These are phyloP conservation scores for Chlamydomonas schloesseri DNA, from an alignment of 139 green algal genomes.

Conservation along the genomic window DNA sequence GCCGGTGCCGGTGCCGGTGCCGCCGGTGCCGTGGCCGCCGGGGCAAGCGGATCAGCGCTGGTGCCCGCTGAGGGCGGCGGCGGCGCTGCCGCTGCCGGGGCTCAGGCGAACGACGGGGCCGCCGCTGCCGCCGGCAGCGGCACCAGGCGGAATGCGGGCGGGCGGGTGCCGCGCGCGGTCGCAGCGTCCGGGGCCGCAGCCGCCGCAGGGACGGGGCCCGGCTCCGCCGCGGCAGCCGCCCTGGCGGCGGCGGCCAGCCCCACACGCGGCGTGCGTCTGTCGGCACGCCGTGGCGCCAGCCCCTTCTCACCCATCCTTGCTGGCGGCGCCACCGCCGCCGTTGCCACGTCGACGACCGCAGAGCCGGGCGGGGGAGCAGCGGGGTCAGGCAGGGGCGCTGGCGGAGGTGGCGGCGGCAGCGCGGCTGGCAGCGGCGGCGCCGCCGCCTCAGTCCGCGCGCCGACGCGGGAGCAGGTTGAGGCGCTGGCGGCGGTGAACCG, in stretches of 20 bases:
- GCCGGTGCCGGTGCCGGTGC: not conserved
- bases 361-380: not conserved
- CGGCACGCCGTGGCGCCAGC: no score
- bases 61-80: not conserved
- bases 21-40: no score
- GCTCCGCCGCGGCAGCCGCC: not conserved
- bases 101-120: not conserved
- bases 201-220: not conserved
- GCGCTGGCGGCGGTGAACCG: conserved; percentile 18
- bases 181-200: not conserved
- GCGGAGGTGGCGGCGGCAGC: not conserved
- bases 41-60: not conserved
- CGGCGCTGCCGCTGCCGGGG: not conserved
- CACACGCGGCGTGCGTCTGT: no score
- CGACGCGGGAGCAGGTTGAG: not conserved
- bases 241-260: not conserved
- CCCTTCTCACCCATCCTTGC: no score
- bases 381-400: not conserved
- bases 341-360: not conserved
- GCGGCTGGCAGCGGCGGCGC: no score
- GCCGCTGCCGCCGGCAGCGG: not conserved
- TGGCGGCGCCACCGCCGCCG: no score
- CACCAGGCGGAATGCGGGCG: no score
- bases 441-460: no score
- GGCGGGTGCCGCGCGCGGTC: no score